Evolutionary conservation across 495 filamentous ascomycete genomes (phyloP), one percentile per base, ranked within the genome.

Genomic region (Daldinia loculata): DNA sequence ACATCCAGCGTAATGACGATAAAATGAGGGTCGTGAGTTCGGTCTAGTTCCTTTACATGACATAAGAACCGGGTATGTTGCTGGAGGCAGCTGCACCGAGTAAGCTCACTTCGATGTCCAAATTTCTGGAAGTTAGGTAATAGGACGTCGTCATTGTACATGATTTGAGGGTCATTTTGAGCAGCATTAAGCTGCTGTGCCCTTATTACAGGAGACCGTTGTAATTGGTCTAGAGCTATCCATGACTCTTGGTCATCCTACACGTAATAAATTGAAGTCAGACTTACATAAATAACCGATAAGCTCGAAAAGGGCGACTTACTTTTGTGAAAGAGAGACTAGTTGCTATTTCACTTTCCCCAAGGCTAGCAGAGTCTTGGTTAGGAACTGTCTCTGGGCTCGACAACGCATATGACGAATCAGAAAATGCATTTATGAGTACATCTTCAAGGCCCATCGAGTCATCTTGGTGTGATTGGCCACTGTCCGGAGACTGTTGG

Each of bases 51-150:
- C 9, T 32, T 56, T n/a, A 56, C 1, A 56, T 56, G 29, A 12
- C 29, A 30, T 34, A 56, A 17, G 53, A 56, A 32, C 12, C 6
- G 53, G 30, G 53, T 19, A 56, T 56, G 53, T 29, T 56, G 53
- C 0, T 56, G 53, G 53, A 56, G 53, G 17, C 53, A 56, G 17
- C 53, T 19, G 12, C 53, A 56, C 17, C n/a, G 14, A 32, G 29
- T 36, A 36, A 27, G 12, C 50, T 29, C 50, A 26, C 50, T 15
- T n/a, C 2, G 24, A n/a, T 7, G 26, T 36, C 30, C 53, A 34
- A 19, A 32, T 3, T 7, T 15, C 9, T 17, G 39, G n/a, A 14
- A 36, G 4, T 22, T 22, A 48, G 19, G 41, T 48, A 19, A 9
- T 48, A 30, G 12, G 26, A n/a, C 11, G 5, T 32, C 27, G 27